Base-by-base conservation (phyloP, 495 filamentous ascomycete genomes). In the Aspergillus indologenus region DNA sequence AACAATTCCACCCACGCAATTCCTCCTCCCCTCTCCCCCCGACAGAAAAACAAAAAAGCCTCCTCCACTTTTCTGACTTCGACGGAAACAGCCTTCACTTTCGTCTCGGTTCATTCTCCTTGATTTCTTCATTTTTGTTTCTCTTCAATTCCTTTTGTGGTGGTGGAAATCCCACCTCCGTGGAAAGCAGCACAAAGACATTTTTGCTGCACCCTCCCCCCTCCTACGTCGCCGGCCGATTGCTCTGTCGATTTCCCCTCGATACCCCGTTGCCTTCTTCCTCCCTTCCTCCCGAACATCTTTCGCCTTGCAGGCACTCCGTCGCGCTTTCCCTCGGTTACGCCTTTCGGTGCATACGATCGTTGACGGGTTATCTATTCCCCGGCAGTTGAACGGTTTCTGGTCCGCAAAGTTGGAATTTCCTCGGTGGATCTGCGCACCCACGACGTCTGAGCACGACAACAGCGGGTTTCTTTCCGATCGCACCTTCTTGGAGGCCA, bases 211-310 rank as follows among this genome's bases (percentile, higher is more conserved):
- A 29, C 26, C 26, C 9, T 29, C 26, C 26, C 3, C 26, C 26
- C 26, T 4, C 26, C 26, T 53, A 54, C 65, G 62, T 62, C 61
- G 59, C 61, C 61, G 57, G 61, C 59, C 65, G 59, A 64, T 61
- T 63, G 58, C 66, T 65, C 56, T 63, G 58, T 54, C 62, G 53
- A 55, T 23, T 59, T 56, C 46, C 51, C 53, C 49, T 49, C 34
- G 44, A 46, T 48, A n/a, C n/a, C n/a, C 51, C 52, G 49, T 48
- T 53, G 55, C 56, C 45, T 54, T 53, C 49, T 56, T 53, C 57
- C 51, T 34, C 31, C 58, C 20, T 17, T 40, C 49, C 50, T 21
- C 34, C 49, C 47, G 31, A 53, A 29, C 19, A 20, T 22, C 56
- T 34, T 47, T 46, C 19, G 31, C 50, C 48, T 52, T 44, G 40